These are phyloP conservation scores for Kingdonia uniflora DNA, from an alignment of 164 flowering plant species.

Conservation along the genomic window DNA sequence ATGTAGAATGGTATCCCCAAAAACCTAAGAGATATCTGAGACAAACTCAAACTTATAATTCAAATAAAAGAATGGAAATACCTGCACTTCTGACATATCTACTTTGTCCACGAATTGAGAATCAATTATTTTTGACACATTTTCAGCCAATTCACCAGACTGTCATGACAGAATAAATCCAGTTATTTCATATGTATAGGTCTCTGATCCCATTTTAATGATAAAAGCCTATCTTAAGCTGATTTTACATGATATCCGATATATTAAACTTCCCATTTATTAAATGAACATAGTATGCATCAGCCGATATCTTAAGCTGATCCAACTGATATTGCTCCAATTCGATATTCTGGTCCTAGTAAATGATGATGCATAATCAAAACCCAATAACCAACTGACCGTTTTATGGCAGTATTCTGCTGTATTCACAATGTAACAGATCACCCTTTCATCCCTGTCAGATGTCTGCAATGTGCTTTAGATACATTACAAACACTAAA, in stretches of 20 bases:
- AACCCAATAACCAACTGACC: constrained; percentile 36
- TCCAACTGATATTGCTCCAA: too few relatives aligned
- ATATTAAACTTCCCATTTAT: too few relatives aligned
- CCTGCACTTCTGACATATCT: constrained; percentile 98
- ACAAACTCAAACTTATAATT: too few relatives aligned
- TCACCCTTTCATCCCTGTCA: constrained; percentile 80
- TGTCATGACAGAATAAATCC: constrained; percentile 16
- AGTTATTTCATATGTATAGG: constrained; percentile 1
- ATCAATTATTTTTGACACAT: constrained; percentile 77
- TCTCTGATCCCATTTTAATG: neutral
- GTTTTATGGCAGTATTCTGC: constrained; percentile 96
- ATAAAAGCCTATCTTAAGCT: too few relatives aligned
- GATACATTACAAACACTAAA: constrained; percentile 3
- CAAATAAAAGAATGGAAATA: constrained; percentile 11
- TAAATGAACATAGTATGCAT: too few relatives aligned
- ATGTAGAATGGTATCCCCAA: too few relatives aligned
- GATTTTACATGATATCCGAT: too few relatives aligned
- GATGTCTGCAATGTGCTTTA: constrained; percentile 47
- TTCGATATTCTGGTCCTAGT: too few relatives aligned
- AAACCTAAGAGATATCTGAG: too few relatives aligned
- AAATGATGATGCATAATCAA: too few relatives aligned
- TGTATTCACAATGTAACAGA: constrained; percentile 88
- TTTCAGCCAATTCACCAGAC: constrained; percentile 95
- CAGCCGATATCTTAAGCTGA: too few relatives aligned
- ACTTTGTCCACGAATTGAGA: constrained; percentile 57